Base-by-base conservation (phyloP, 2,329 filamentous ascomycete species). In the Fusarium liriodendri region DNA sequence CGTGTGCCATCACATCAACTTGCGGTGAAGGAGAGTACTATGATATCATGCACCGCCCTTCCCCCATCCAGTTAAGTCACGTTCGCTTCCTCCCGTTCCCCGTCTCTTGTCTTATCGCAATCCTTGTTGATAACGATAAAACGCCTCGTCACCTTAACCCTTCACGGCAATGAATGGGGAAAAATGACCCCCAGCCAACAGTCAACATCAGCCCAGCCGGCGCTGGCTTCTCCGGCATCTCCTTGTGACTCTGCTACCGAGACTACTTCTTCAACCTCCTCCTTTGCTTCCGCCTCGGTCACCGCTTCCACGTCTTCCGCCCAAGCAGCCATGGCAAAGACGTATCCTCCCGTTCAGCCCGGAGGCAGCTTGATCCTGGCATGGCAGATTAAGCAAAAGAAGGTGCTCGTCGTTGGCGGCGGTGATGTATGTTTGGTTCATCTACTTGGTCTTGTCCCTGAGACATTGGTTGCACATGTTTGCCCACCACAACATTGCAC, bases 291-390 rank as follows among this genome's bases (percentile, higher is more conserved):
- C 38, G 50, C 64, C 59, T 50, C 63, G 33, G 25, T 62, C 45
- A 67, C 73, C 64, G 25, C 61, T 62, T 54, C 63, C 38, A 55
- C 64, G 50, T 58, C 63, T 54, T 47, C 62, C 64, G 27, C 59
- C 14, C 59, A 64, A 60, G 50, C 32, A 69, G 72, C 52, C 71
- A 82, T 84, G 81, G 79, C 80, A 42, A 83, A 82, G 60, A 82
- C 89, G 60, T 98, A 94, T 80, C 95, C 95, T 66, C 87, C 93
- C 73, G 90, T 98, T 32, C 92, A 98, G 83, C 94, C 95, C 66
- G 96, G 96, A 61, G 97, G 95, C 68, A 98, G 96, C 71, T 86
- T 99, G 75, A 97, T 99, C 73, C 87, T 99, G 62, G 97, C 97
- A 80, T 99, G 96, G 95, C 97, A 98, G 85, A 92, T 98, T 79